A percentile compares a stretch with the other conserved stretches of the same genome.
Evolutionary conservation across 352 stramenopile species (phyloP).

Genomic region (Pythium brassicae): DNA sequence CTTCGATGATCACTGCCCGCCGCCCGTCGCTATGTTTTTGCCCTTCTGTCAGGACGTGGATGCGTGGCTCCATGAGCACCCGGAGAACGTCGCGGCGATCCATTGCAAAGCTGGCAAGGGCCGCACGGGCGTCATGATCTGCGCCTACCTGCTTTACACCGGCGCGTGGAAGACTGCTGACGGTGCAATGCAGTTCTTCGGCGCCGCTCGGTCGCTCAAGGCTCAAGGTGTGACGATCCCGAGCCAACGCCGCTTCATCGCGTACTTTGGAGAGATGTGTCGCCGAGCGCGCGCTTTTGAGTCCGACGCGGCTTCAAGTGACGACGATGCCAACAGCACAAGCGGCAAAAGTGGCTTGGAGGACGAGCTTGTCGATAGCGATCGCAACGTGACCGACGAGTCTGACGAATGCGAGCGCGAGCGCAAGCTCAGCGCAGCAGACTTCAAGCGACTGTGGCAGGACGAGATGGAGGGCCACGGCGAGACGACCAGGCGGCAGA

Average conservation of each 20-base stretch:
- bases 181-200: constrained; percentile 70
- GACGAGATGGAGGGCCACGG: constrained; percentile 35
- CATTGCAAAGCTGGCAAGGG: constrained; percentile 91
- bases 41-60: constrained; percentile 69
- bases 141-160: constrained; percentile 68
- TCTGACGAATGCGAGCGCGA: constrained; percentile 24
- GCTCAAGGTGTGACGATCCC: constrained; percentile 81
- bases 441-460: constrained; percentile 48
- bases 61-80: constrained; percentile 44
- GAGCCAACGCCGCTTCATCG: constrained; percentile 72
- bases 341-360: constrained; percentile 8
- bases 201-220: constrained; percentile 63
- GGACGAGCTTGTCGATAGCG: constrained; percentile 7
- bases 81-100: constrained; percentile 79
- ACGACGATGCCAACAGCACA: constrained; percentile 10
- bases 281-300: constrained; percentile 11
- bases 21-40: constrained; percentile 64
- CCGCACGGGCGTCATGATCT: constrained; percentile 89
- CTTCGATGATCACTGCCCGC: constrained; percentile 87
- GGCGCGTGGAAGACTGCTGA: constrained; percentile 50
- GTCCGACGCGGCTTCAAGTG: constrained; percentile 5
- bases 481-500: constrained; percentile 7
- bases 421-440: constrained; percentile 22
- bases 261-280: constrained; percentile 69
- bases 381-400: constrained; percentile 5